Conservation (phyloP, 2,329 filamentous ascomycete genomes). For the Metarhizium rileyi region DNA sequence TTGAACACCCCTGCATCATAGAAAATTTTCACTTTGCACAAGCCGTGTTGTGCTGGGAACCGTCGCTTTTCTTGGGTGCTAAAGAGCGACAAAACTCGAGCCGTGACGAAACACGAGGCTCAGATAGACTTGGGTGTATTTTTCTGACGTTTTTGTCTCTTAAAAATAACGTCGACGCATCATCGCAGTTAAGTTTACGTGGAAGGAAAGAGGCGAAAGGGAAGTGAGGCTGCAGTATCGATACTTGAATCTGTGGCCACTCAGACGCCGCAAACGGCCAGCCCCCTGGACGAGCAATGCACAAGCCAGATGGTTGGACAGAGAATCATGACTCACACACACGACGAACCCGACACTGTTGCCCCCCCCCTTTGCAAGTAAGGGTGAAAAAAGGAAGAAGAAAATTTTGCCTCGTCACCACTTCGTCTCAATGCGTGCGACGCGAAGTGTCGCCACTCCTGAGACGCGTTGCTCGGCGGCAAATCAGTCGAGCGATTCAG, state of each 20-base stretch:
- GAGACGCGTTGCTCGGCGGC: not conserved
- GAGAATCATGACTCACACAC: slow-evolving; percentile 20
- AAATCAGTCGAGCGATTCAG: not conserved
- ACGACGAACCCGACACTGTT: slow-evolving; percentile 1
- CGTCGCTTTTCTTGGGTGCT: not conserved
- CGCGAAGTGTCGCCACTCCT: slow-evolving; percentile 8
- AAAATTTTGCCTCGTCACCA: slow-evolving; percentile 12
- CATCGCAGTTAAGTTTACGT: not conserved
- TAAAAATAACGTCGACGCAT: not conserved
- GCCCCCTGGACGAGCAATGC: slow-evolving; percentile 16
- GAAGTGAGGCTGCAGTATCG: slow-evolving; percentile 6
- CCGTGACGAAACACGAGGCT: not conserved
- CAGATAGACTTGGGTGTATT: not conserved
- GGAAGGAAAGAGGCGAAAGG: not conserved
- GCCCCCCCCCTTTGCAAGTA: slow-evolving; percentile 1
- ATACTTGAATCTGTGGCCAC: slow-evolving; percentile 19
- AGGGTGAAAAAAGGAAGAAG: not conserved
- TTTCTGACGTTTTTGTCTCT: not conserved
- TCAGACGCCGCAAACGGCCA: slow-evolving; percentile 22
- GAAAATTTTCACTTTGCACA: slow-evolving; percentile 17
- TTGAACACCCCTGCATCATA: slow-evolving; percentile 19
- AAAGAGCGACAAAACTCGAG: not conserved
- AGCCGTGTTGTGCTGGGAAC: not conserved
- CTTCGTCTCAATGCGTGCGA: slow-evolving; percentile 8
- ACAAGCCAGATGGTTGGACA: slow-evolving; percentile 15